Conservation (phyloP, 1,284 basidiomycete genomes). For the Cutaneotrichosporon sp. region DNA sequence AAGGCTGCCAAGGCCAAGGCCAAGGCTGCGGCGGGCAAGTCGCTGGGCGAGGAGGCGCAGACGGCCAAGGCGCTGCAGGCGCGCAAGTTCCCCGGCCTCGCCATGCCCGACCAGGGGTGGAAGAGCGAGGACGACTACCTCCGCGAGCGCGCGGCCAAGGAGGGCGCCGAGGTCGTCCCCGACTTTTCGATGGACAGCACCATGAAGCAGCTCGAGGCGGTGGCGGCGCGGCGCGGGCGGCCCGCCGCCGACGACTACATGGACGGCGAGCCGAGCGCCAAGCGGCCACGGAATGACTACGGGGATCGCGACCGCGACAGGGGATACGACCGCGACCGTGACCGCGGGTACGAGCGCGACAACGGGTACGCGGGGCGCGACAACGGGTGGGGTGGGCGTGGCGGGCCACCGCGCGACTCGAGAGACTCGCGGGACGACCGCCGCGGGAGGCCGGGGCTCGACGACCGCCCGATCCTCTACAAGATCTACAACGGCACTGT, state of each 20-base stretch:
- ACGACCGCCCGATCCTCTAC: slow-evolving; percentile 85
- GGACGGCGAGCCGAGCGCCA: slow-evolving; percentile 57
- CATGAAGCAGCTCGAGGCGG: slow-evolving; percentile 72
- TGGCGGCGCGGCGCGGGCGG: slow-evolving; percentile 59
- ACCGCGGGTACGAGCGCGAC: slow-evolving; percentile 51
- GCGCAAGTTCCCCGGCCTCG: slow-evolving; percentile 87
- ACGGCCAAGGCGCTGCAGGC: slow-evolving; percentile 73
- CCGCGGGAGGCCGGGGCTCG: slow-evolving; percentile 52
- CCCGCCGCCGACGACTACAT: slow-evolving; percentile 57
- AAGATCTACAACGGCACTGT: slow-evolving; percentile 94
- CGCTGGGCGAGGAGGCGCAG: slow-evolving; percentile 41
- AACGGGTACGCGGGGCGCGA: slow-evolving; percentile 45
- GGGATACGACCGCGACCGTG: slow-evolving; percentile 25
- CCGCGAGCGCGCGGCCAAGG: slow-evolving; percentile 56
- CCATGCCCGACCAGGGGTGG: slow-evolving; percentile 75
- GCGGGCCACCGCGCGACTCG: background rate
- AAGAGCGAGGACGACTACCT: slow-evolving; percentile 56
- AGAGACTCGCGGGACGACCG: background rate
- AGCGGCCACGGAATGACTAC: slow-evolving; percentile 61
- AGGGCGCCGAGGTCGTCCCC: slow-evolving; percentile 58
- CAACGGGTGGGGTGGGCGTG: slow-evolving; percentile 31
- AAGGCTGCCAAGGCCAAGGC: slow-evolving; percentile 57
- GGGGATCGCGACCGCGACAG: slow-evolving; percentile 38
- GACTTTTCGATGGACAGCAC: slow-evolving; percentile 69
- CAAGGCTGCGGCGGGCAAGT: slow-evolving; percentile 31